phyloP scores from a whole-genome alignment of 805 yeast species.

The Candida coquimbonensis region DNA sequence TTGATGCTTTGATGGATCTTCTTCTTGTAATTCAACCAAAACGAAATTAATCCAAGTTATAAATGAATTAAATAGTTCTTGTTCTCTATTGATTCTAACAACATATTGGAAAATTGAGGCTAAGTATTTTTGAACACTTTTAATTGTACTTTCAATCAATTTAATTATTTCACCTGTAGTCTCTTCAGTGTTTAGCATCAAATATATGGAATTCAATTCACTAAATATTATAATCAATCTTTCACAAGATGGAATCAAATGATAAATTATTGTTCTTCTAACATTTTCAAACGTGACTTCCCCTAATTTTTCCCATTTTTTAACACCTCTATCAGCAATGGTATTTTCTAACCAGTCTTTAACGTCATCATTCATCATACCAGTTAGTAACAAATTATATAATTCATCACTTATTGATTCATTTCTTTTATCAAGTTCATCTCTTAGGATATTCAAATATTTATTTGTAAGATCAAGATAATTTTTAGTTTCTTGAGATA shows the following conservation, averaged over 20 bases:
- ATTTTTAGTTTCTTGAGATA: constrained; percentile 27
- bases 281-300: constrained; percentile 43
- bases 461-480: constrained; percentile 32
- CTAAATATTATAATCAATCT: constrained; percentile 41
- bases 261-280: constrained; percentile 40
- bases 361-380: constrained; percentile 41
- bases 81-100: constrained; percentile 39
- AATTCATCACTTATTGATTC: constrained; percentile 32
- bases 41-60: constrained; percentile 34
- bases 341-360: constrained; percentile 58
- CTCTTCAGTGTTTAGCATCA: not conserved
- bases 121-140: constrained; percentile 19
- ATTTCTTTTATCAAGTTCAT: constrained; percentile 24
- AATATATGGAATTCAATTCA: constrained; percentile 33
- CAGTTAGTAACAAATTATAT: constrained; percentile 45
- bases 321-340: constrained; percentile 60
- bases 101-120: constrained; percentile 29
- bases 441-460: constrained; percentile 29
- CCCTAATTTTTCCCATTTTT: constrained; percentile 47
- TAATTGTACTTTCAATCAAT: constrained; percentile 7
- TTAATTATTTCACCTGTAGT: not conserved
- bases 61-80: constrained; percentile 36
- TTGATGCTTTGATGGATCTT: constrained; percentile 10
- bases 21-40: constrained; percentile 23
- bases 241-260: constrained; percentile 50